Percentiles rank a stretch among this genome's conserved stretches.
Conservation (phyloP, 257 asterid species). For the Solanum raphanifolium region DNA sequence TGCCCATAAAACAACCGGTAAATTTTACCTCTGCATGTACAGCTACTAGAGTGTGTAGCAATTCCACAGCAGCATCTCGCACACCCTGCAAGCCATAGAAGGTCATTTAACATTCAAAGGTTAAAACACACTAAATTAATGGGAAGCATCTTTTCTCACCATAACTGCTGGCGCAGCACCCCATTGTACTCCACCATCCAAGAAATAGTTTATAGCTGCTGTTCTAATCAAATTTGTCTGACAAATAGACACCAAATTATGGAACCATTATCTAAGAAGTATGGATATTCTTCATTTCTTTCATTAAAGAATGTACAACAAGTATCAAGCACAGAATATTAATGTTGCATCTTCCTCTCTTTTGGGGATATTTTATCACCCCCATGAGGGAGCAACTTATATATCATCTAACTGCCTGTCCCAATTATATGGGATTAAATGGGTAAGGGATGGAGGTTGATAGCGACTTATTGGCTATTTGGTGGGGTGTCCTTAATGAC, state of each 20-base stretch:
- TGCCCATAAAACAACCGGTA: neutral
- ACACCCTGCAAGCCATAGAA: conserved; percentile 60
- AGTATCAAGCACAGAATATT: neutral
- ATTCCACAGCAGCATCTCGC: conserved; percentile 90
- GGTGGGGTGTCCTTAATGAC: neutral
- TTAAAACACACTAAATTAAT: neutral
- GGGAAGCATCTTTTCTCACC: conserved; percentile 30
- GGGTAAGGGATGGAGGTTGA: neutral
- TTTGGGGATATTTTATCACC: neutral
- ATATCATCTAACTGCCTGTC: neutral
- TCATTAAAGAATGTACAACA: neutral
- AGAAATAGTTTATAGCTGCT: conserved; percentile 84
- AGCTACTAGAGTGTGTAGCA: conserved; percentile 84
- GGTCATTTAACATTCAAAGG: neutral
- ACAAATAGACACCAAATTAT: conserved; percentile 5
- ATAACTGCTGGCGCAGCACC: conserved; percentile 89
- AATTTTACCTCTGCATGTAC: conserved; percentile 91
- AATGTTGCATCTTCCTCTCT: neutral
- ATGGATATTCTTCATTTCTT: neutral
- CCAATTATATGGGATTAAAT: neutral
- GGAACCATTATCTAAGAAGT: neutral
- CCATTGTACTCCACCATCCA: conserved; percentile 94
- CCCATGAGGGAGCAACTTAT: neutral
- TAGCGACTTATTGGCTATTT: neutral
- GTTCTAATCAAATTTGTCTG: conserved; percentile 82